phyloP scores from a whole-genome alignment of 805 yeast species.

The Schwanniomyces polymorphus region DNA sequence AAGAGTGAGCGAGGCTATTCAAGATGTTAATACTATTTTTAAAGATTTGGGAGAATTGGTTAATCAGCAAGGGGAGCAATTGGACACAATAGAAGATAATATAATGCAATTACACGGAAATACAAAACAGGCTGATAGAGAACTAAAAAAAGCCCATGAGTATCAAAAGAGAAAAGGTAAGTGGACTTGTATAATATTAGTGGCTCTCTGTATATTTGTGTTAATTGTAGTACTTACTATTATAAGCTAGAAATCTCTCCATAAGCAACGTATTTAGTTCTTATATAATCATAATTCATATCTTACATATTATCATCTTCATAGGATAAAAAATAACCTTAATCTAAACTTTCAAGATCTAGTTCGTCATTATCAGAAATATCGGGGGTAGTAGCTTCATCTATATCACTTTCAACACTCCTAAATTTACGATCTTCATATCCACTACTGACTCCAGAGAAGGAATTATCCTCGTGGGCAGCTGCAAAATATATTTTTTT shows the following conservation, averaged over 20 bases:
- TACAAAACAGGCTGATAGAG: slow-evolving; percentile 68
- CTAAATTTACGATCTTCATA: slow-evolving; percentile 1
- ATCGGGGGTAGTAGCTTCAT: slow-evolving; percentile 18
- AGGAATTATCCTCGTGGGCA: slow-evolving; percentile 14
- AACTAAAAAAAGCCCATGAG: slow-evolving; percentile 70
- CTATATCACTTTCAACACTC: slow-evolving; percentile 9
- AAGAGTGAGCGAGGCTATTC: slow-evolving; percentile 73
- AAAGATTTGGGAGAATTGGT: slow-evolving; percentile 78
- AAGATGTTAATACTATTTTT: slow-evolving; percentile 83
- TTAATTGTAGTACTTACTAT: slow-evolving; percentile 59
- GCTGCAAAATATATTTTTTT: slow-evolving; percentile 21
- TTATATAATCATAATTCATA: neutral
- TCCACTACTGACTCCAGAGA: slow-evolving; percentile 2
- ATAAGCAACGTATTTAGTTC: neutral
- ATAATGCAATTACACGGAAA: slow-evolving; percentile 61
- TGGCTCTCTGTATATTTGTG: slow-evolving; percentile 57
- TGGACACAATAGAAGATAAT: slow-evolving; percentile 83
- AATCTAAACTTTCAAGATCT: slow-evolving; percentile 10
- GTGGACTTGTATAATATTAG: slow-evolving; percentile 70
- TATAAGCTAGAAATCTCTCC: slow-evolving; percentile 28
- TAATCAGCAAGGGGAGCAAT: slow-evolving; percentile 79
- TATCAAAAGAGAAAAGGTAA: slow-evolving; percentile 69
- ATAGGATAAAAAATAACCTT: neutral
- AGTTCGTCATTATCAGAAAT: slow-evolving; percentile 6
- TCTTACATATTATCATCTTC: neutral